Base-by-base conservation (phyloP, 352 stramenopile genomes). In the Blastocystis sp. region DNA sequence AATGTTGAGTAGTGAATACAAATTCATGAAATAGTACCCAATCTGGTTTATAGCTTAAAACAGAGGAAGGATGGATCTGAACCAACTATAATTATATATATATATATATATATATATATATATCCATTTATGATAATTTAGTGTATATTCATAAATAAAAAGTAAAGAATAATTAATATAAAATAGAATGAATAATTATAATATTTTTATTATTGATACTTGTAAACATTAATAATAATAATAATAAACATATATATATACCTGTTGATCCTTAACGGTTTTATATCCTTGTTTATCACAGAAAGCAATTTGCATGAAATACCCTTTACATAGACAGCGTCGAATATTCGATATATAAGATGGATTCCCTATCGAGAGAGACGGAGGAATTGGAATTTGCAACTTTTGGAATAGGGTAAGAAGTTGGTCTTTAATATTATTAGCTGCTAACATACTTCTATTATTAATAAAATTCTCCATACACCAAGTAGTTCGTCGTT, bases 231-330 rank as follows among this genome's bases (percentile, higher is more conserved):
- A n/a, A n/a, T n/a, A n/a, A n/a, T n/a, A n/a, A n/a, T n/a, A n/a
- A n/a, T n/a, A n/a, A n/a, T n/a, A n/a, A n/a, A n/a, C n/a, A n/a
- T n/a, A 73, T 45, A 86, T 78, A 28, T 96, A 89, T 6, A 93
- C 78, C 70, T 98, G 90, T 72, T 96, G 95, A 70, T 99, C 89
- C 73, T 99, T 99, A 36, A 95, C 81, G 2, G 91, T 99, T 25
- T 95, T 71, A 73, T 98, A 99, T 37, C 88, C 88, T 27, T 76
- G 67, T 27, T 73, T 67, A 67, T 89, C 76, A 1, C 80, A 68
- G 68, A 93, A 86, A 0, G 81, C 89, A 18, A 95, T 80, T 66
- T 91, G 80, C 88, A 96, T 96, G 74, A 96, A 98, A 75, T 95
- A 95, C 30, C 86, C 88, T 18, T 77, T 76, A 16, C 88, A 86